These are phyloP conservation scores for Kwoniella sp. DNA, from an alignment of 768 basidiomycete species.

Conservation along the genomic window DNA sequence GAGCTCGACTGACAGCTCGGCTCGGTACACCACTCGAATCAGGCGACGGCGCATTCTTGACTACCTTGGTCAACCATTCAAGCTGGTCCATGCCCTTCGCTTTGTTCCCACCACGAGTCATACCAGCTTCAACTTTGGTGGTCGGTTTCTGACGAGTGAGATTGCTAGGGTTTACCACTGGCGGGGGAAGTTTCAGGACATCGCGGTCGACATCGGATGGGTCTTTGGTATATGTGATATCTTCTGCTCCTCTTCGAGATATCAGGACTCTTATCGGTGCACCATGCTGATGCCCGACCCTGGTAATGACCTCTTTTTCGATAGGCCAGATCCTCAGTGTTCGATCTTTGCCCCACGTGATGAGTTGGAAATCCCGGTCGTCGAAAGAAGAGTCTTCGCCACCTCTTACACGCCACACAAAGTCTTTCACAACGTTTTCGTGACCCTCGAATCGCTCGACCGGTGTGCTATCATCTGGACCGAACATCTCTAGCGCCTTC, in stretches of 20 bases:
- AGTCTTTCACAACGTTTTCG: slow-evolving; percentile 93
- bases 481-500: slow-evolving; percentile 81
- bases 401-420: slow-evolving; percentile 80
- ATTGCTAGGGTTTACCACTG: slow-evolving; percentile 43
- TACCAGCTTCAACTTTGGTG: slow-evolving; percentile 38
- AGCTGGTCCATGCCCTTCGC: slow-evolving; percentile 51
- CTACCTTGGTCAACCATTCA: slow-evolving; percentile 51
- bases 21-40: slow-evolving; percentile 30
- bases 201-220: slow-evolving; percentile 17
- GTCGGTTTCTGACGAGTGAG: slow-evolving; percentile 37
- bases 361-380: slow-evolving; percentile 64
- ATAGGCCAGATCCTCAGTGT: slow-evolving; percentile 91
- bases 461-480: slow-evolving; percentile 54
- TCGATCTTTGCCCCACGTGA: slow-evolving; percentile 86
- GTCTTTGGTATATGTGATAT: slow-evolving; percentile 53
- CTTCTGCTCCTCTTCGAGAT: slow-evolving; percentile 52
- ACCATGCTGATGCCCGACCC: slow-evolving; percentile 56
- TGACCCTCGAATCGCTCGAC: slow-evolving; percentile 83
- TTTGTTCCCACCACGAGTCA: slow-evolving; percentile 52
- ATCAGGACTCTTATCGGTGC: slow-evolving; percentile 54
- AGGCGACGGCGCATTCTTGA: slow-evolving; percentile 39
- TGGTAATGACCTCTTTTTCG: slow-evolving; percentile 61
- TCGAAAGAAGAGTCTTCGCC: slow-evolving; percentile 60
- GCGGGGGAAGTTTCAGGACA: slow-evolving; percentile 25
- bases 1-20: slow-evolving; percentile 41